Conservation (phyloP, 2,329 filamentous ascomycete genomes). For the Leptographium flavum region DNA sequence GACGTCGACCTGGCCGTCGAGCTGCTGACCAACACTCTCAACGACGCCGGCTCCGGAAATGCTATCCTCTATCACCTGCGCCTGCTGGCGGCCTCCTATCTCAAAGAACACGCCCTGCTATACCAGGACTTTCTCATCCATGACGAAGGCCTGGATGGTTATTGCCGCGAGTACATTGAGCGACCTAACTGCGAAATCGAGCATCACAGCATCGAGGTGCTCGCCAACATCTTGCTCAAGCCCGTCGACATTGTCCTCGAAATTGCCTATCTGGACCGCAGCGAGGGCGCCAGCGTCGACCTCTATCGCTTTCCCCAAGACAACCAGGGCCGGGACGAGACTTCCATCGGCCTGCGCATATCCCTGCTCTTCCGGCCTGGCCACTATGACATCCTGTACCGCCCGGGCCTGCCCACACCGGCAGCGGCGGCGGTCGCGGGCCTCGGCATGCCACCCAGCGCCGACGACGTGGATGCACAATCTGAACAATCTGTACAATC, state of each 20-base stretch:
- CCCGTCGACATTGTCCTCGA: conserved; percentile 69
- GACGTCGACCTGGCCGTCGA: conserved; percentile 41
- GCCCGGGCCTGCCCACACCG: conserved; percentile 10
- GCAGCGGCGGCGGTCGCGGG: neutral
- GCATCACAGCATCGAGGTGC: conserved; percentile 65
- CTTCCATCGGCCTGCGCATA: conserved; percentile 32
- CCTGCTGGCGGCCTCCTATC: conserved; percentile 70
- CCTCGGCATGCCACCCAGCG: neutral
- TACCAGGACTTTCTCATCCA: conserved; percentile 61
- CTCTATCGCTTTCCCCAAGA: conserved; percentile 49
- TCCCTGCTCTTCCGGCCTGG: conserved; percentile 54
- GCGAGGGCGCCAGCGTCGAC: conserved; percentile 62
- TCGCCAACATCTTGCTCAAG: conserved; percentile 67
- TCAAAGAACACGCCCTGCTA: conserved; percentile 56
- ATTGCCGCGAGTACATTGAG: conserved; percentile 59
- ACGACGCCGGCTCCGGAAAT: conserved; percentile 51
- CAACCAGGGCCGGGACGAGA: conserved; percentile 27
- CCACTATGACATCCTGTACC: conserved; percentile 89
- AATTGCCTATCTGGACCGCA: conserved; percentile 83
- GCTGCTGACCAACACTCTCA: conserved; percentile 54
- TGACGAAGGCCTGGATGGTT: conserved; percentile 44
- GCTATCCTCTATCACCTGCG: conserved; percentile 76
- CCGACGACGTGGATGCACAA: neutral
- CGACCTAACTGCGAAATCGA: conserved; percentile 75
- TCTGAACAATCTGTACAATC: neutral